These are phyloP conservation scores for Kingdonia uniflora DNA, from an alignment of 164 flowering plant species.

Conservation along the genomic window DNA sequence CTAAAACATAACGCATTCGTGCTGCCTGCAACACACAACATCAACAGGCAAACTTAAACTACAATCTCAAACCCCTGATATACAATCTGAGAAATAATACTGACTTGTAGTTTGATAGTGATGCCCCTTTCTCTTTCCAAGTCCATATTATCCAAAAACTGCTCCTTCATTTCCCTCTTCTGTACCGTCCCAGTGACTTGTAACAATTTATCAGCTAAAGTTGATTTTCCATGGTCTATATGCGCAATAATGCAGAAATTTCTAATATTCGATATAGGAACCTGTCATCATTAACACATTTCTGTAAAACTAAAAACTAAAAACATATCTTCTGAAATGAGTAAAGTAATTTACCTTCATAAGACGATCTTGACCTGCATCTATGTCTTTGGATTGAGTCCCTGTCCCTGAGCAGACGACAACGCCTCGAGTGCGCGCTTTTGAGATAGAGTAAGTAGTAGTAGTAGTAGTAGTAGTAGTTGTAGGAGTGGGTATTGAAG, in stretches of 20 bases:
- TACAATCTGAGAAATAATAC: background rate
- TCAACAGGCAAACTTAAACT: no score
- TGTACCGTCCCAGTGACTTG: conserved; percentile 90
- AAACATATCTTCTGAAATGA: no score
- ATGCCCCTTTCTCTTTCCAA: conserved; percentile 97
- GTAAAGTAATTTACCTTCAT: conserved; percentile 28
- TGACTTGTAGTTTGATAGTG: conserved; percentile 90
- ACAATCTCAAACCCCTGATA: no score
- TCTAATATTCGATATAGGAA: conserved; percentile 73
- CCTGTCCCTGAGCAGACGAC: conserved; percentile 13
- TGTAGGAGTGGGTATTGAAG: no score
- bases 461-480: no score
- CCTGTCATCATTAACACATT: conserved; percentile 29
- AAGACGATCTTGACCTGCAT: conserved; percentile 30
- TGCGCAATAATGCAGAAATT: conserved; percentile 94
- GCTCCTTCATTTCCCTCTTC: conserved; percentile 90
- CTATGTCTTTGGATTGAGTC: conserved; percentile 12
- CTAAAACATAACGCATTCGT: conserved; percentile 70
- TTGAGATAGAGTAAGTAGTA: no score
- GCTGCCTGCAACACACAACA: conserved; percentile 56
- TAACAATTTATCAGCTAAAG: conserved; percentile 85
- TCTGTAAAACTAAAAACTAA: no score
- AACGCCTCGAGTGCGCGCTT: no score
- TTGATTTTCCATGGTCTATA: conserved; percentile 96
- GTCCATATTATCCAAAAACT: conserved; percentile 97